These are phyloP conservation scores for Kwoniella mangroviensis DNA, from an alignment of 768 basidiomycete species.

Conservation along the genomic window DNA sequence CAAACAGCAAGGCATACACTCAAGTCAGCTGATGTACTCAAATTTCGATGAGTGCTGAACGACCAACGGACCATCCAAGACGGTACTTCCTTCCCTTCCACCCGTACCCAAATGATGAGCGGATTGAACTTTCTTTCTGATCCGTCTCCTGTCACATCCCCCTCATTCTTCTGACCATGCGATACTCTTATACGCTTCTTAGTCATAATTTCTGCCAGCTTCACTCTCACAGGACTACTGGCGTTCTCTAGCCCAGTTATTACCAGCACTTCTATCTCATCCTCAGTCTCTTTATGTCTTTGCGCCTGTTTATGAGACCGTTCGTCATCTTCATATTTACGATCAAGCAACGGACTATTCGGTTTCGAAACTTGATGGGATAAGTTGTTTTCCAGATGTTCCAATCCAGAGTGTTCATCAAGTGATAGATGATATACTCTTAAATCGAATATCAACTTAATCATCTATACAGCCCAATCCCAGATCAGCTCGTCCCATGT, in stretches of 20 bases:
- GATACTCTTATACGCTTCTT: slow-evolving; percentile 12
- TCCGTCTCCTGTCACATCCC: neutral
- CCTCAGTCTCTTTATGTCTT: neutral
- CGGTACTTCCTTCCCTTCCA: slow-evolving; percentile 30
- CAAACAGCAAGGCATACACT: neutral
- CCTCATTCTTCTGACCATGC: neutral
- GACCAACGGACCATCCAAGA: slow-evolving; percentile 43
- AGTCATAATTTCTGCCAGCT: slow-evolving; percentile 35
- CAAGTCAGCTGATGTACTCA: neutral
- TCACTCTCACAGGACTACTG: slow-evolving; percentile 30
- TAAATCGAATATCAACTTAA: slow-evolving; percentile 21
- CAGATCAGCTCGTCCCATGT: neutral
- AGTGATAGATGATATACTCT: slow-evolving; percentile 5
- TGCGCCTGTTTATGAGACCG: no score
- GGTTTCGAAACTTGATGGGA: neutral
- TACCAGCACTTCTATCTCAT: slow-evolving; percentile 28
- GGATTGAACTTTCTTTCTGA: slow-evolving; percentile 10
- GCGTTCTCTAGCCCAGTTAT: slow-evolving; percentile 39
- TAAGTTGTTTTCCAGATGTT: neutral
- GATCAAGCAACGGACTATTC: no score
- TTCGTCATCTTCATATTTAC: no score
- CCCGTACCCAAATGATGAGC: slow-evolving; percentile 43
- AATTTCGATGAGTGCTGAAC: neutral
- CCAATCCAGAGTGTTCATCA: neutral
- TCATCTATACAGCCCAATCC: slow-evolving; percentile 1